Evolutionary conservation across 164 flowering plant species (phyloP), one percentile per base, ranked within the genome.

Genomic region (Piper longum): DNA sequence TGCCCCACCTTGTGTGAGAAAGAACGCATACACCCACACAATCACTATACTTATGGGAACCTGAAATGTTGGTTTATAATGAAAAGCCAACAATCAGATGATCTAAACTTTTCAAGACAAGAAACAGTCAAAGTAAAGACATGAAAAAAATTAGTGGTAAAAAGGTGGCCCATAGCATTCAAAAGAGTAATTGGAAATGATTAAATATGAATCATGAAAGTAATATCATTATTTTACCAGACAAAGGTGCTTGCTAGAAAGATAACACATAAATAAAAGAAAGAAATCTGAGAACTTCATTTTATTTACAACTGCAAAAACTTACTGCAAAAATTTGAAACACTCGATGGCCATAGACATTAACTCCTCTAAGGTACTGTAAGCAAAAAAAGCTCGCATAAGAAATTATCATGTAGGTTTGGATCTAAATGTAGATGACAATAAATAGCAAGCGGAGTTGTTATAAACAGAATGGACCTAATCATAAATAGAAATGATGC

Each of bases 281-380:
- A 13, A 4, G 26, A 55, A 55, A 55, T 13, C 17, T 55, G 57
- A 26, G 36, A 26, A 26, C 36, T 26, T 26, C 36, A 26, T 26
- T 26, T 26, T 1, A 26, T 26, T 26, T 26, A 2, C 36, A 26
- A 26, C 36, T 57, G 48, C 16, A 55, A 57, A 54, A 59, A 65
- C 78, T 26, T 85, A 92, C 98, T 75, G 98, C 96, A 76, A 87
- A 89, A 51, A 92, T 86, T 45, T 79, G 80, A 71, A 89, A 92
- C 57, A 89, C 63, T 11, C 77, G 77, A 73, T 82, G 81, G 45
- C 95, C 93, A 77, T 72, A 81, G 54, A 89, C 62, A 54, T 92
- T 86, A 70, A 92, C 62, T 70, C 95, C 87, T 70, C 91, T 82
- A 60, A 92, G 89, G 71, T 92, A 89, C 96, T 92, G 76, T 67